These are phyloP conservation scores for Xylaria sp. DNA, from an alignment of 2,329 filamentous ascomycete genomes.

Conservation along the genomic window DNA sequence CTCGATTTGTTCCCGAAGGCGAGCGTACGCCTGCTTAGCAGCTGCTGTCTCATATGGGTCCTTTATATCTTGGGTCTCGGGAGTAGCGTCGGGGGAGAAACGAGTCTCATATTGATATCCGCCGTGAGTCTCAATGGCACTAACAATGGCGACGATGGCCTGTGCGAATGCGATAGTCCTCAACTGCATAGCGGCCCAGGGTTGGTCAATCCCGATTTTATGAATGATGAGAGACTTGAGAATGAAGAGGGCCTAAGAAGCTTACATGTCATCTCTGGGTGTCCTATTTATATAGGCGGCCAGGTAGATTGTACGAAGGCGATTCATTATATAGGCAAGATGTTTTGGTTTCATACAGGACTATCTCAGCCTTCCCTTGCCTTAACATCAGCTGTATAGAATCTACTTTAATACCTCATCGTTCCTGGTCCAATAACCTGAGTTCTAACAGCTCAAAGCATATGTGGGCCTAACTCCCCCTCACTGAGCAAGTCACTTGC, in stretches of 20 bases:
- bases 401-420: constrained; percentile 1
- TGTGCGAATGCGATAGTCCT: constrained; percentile 13
- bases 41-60: constrained; percentile 28
- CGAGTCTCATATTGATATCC: constrained; percentile 31
- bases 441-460: not conserved
- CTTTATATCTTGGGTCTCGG: constrained; percentile 25
- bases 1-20: constrained; percentile 23
- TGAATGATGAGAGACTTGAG: not conserved
- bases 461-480: constrained; percentile 1
- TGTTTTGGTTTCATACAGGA: not conserved
- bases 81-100: constrained; percentile 22
- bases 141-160: constrained; percentile 14
- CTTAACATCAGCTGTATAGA: not conserved
- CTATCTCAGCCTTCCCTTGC: not conserved
- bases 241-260: not conserved
- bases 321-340: not conserved
- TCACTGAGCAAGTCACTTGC: not conserved
- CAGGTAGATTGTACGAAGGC: not conserved
- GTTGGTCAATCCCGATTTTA: not conserved
- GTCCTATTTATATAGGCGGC: constrained; percentile 11
- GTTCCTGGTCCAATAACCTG: constrained; percentile 24
- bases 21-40: constrained; percentile 19
- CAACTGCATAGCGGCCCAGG: constrained; percentile 18
- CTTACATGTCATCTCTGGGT: not conserved
- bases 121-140: constrained; percentile 30